These are phyloP conservation scores for Trichophyton schoenleinii DNA, from an alignment of 2,329 filamentous ascomycete species.

Conservation along the genomic window DNA sequence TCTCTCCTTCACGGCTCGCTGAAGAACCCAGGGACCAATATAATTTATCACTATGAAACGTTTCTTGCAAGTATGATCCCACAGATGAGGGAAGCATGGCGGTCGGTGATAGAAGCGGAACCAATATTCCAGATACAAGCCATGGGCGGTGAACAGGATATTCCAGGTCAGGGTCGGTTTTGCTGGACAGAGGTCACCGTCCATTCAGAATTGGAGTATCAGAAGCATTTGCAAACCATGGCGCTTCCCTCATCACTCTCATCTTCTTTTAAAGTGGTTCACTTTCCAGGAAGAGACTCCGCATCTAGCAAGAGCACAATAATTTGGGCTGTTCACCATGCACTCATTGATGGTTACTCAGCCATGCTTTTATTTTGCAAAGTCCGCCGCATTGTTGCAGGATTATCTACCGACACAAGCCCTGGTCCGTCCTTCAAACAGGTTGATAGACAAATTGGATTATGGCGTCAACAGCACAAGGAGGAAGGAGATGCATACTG, in stretches of 20 bases:
- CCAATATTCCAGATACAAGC: neutral
- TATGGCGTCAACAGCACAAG: neutral
- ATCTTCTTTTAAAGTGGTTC: neutral
- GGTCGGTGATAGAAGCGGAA: neutral
- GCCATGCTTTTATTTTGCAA: neutral
- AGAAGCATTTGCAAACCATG: neutral
- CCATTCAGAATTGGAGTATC: neutral
- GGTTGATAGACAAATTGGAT: neutral
- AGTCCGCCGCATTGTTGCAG: neutral
- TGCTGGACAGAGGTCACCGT: neutral
- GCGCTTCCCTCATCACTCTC: neutral
- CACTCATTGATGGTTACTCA: conserved; percentile 3
- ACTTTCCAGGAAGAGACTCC: neutral
- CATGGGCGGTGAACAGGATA: too few species aligned
- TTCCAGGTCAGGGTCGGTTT: neutral
- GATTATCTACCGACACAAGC: neutral
- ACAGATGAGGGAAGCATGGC: neutral
- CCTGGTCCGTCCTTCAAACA: neutral
- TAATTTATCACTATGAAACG: neutral
- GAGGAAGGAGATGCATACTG: neutral
- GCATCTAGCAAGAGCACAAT: neutral
- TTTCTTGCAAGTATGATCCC: neutral
- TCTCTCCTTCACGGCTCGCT: neutral
- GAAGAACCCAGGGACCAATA: neutral
- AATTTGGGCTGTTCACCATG: conserved; percentile 2